These are phyloP conservation scores for Cinnamomum micranthum DNA, from an alignment of 164 flowering plant species.

Conservation along the genomic window DNA sequence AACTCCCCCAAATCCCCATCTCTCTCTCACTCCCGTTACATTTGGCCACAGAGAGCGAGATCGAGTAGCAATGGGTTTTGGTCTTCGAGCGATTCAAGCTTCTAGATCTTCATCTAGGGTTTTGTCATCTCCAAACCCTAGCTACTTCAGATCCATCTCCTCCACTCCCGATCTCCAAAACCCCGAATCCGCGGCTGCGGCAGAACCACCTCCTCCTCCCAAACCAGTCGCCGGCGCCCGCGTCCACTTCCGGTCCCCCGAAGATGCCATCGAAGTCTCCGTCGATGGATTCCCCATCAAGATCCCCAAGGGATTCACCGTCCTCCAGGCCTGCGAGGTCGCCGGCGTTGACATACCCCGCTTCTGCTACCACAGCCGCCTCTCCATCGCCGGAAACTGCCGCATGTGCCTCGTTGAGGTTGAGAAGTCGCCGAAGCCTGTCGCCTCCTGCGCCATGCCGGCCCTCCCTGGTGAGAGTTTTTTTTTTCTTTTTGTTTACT, in stretches of 20 bases:
- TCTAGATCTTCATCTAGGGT: constrained; percentile 23
- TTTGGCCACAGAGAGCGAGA: constrained; percentile 4
- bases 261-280: constrained; percentile 89
- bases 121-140: constrained; percentile 21
- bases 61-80: constrained; percentile 52
- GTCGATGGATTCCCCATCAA: constrained; percentile 93
- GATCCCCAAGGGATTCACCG: constrained; percentile 93
- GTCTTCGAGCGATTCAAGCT: constrained; percentile 54
- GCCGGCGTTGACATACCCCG: constrained; percentile 97
- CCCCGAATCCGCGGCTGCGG: constrained; percentile 52
- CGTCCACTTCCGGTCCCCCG: constrained; percentile 65
- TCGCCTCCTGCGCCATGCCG: constrained; percentile 99
- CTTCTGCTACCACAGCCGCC: constrained; percentile 86
- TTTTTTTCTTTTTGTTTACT: not conserved
- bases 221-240: constrained; percentile 75
- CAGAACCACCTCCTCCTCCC: constrained; percentile 35
- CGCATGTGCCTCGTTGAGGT: constrained; percentile 99
- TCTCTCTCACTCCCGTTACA: not conserved
- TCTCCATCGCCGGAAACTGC: constrained; percentile 96
- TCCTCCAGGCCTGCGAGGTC: constrained; percentile 90
- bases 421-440: constrained; percentile 99
- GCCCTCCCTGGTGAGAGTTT: constrained; percentile 79
- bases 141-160: constrained; percentile 35
- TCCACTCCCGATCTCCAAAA: constrained; percentile 70
- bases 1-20: not conserved